phyloP scores from a whole-genome alignment of 2,329 filamentous ascomycete species.

The Phialophora chinensis region DNA sequence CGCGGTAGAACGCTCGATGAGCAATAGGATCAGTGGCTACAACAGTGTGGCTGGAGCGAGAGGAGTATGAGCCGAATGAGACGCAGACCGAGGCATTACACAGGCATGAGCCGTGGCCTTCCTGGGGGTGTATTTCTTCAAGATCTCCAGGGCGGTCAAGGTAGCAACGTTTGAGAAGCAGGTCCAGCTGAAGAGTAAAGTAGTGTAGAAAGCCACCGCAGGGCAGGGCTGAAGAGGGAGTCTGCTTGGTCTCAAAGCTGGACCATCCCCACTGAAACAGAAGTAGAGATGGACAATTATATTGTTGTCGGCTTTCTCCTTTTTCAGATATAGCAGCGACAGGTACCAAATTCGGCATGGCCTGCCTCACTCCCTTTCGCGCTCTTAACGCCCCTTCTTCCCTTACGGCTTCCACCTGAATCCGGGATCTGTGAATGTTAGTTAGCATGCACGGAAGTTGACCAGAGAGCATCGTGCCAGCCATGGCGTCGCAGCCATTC shows the following conservation, averaged over 20 bases:
- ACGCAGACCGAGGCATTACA: not conserved
- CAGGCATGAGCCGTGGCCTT: not conserved
- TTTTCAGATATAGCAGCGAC: not conserved
- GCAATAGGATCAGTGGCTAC: not conserved
- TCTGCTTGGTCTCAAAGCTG: not conserved
- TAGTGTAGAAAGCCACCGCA: not conserved
- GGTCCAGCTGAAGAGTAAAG: not conserved
- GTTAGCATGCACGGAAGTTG: not conserved
- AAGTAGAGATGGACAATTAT: not conserved
- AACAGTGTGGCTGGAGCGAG: not conserved
- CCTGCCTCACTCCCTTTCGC: not conserved
- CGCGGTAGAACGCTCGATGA: not conserved
- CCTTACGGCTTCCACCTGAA: not conserved
- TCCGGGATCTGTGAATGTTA: not conserved
- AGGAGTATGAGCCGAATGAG: not conserved
- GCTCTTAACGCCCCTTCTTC: not conserved
- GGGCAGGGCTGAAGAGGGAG: not conserved
- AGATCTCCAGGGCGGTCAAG: not conserved
- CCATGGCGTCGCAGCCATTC: slow-evolving; percentile 31
- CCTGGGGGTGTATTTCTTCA: not conserved
- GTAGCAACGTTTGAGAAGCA: not conserved
- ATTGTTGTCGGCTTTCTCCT: not conserved
- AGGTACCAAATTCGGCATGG: not conserved
- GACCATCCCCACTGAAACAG: not conserved
- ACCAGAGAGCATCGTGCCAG: not conserved